Evolutionary conservation across 1,284 basidiomycete genomes (phyloP).

Genomic region (Ustilago nuda): DNA sequence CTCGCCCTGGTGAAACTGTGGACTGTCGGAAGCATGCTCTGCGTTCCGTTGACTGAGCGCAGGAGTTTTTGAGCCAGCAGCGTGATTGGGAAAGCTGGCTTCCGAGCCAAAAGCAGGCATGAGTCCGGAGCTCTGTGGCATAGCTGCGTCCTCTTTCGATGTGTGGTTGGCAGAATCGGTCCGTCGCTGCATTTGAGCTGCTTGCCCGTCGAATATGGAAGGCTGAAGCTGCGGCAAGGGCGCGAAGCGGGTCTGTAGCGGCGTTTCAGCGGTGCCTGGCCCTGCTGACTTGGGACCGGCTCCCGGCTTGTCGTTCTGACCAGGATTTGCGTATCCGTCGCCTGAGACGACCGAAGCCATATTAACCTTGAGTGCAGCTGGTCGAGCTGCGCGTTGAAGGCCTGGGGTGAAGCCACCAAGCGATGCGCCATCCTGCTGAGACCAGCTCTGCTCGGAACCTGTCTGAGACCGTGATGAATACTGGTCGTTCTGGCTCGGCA

Average conservation of each 20-base stretch:
- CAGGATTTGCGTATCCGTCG: neutral
- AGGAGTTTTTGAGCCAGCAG: neutral
- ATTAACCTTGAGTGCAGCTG: constrained; percentile 44
- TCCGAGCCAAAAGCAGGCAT: constrained; percentile 53
- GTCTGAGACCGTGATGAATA: constrained; percentile 27
- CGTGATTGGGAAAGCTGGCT: constrained; percentile 13
- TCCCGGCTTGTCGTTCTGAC: neutral
- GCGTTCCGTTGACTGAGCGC: constrained; percentile 2
- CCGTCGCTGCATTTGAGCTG: constrained; percentile 21
- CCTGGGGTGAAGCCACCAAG: constrained; percentile 3
- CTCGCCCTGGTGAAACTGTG: constrained; percentile 16
- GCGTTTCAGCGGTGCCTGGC: constrained; percentile 17
- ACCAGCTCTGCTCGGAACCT: constrained; percentile 39
- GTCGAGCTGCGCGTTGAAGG: constrained; percentile 28
- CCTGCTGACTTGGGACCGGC: constrained; percentile 22
- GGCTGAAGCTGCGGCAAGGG: constrained; percentile 40
- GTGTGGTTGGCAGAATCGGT: neutral
- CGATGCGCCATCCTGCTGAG: constrained; percentile 9
- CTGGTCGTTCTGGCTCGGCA: constrained; percentile 14
- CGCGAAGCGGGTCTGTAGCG: constrained; percentile 40
- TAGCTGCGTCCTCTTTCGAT: constrained; percentile 14
- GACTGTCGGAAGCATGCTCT: constrained; percentile 11
- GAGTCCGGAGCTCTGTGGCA: constrained; percentile 19
- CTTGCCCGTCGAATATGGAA: constrained; percentile 24
- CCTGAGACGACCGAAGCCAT: constrained; percentile 23